Conservation (phyloP, 2,329 filamentous ascomycete species). For the Penicillium sp. region DNA sequence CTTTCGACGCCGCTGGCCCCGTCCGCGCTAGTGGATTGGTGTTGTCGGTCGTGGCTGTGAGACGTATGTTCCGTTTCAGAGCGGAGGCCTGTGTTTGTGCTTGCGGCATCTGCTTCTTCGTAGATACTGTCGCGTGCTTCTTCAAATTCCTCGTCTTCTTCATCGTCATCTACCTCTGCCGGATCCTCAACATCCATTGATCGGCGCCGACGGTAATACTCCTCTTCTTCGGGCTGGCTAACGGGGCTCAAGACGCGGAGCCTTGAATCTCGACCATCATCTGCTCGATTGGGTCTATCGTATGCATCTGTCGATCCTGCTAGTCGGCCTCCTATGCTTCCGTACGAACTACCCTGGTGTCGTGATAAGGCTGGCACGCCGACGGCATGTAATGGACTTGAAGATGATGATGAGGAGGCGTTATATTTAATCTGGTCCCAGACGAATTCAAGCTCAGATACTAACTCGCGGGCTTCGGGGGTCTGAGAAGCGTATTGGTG, state of each 20-base stretch:
- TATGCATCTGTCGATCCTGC: slow-evolving; percentile 34
- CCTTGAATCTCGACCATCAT: slow-evolving; percentile 45
- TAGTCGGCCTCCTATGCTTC: slow-evolving; percentile 37
- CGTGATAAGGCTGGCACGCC: slow-evolving; percentile 30
- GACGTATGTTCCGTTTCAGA: slow-evolving; percentile 37
- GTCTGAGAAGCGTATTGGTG: slow-evolving; percentile 87
- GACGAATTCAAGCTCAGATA: slow-evolving; percentile 94
- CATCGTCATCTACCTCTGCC: slow-evolving; percentile 39
- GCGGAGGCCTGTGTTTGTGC: slow-evolving; percentile 26
- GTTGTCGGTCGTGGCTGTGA: slow-evolving; percentile 30
- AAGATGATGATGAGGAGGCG: slow-evolving; percentile 58
- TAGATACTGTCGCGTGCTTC: slow-evolving; percentile 37
- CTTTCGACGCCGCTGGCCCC: slow-evolving; percentile 40
- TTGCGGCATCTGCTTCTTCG: slow-evolving; percentile 42
- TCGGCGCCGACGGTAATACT: slow-evolving; percentile 44
- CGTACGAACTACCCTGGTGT: slow-evolving; percentile 34
- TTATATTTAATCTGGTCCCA: slow-evolving; percentile 98
- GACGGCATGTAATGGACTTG: slow-evolving; percentile 30
- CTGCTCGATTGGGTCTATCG: slow-evolving; percentile 32
- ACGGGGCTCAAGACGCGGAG: slow-evolving; percentile 78
- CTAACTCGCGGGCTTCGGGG: slow-evolving; percentile 76
- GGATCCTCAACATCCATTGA: slow-evolving; percentile 26
- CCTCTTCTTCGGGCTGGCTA: slow-evolving; percentile 70
- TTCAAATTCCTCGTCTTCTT: slow-evolving; percentile 38
- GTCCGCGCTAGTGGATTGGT: slow-evolving; percentile 12